Evolutionary conservation across 2,329 filamentous ascomycete genomes (phyloP).

Genomic region (Rhinocladiella similis): DNA sequence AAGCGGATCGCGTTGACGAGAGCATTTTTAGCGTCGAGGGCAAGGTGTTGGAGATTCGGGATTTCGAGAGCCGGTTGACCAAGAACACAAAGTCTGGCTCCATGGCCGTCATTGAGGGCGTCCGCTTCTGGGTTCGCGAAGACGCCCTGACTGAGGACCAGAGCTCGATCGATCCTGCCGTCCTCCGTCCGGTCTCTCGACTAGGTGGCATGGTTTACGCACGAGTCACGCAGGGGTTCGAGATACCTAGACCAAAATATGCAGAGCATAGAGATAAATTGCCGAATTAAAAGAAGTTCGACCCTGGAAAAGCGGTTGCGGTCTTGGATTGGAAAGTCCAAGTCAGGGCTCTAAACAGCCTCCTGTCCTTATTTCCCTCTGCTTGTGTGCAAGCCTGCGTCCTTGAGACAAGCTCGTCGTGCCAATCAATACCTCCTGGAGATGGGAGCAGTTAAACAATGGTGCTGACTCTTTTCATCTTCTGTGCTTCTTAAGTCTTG

Average conservation of each 20-base stretch:
- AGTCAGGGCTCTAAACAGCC: too few species aligned
- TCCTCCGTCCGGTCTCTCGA: conserved; percentile 70
- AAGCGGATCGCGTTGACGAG: conserved; percentile 72
- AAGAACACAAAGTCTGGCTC: conserved; percentile 72
- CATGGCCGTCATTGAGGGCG: conserved; percentile 76
- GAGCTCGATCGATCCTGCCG: conserved; percentile 66
- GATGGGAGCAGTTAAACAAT: too few species aligned
- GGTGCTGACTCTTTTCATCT: too few species aligned
- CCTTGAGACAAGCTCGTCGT: too few species aligned
- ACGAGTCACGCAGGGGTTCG: conserved; percentile 66
- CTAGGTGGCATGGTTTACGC: conserved; percentile 85
- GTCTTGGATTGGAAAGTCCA: too few species aligned
- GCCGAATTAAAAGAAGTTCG: too few species aligned
- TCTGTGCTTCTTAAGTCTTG: too few species aligned
- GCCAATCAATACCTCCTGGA: too few species aligned
- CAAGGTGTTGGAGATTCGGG: conserved; percentile 69
- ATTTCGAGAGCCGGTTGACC: conserved; percentile 60
- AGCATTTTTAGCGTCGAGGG: conserved; percentile 80
- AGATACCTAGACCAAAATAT: conserved; percentile 44
- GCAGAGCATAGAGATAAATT: too few species aligned
- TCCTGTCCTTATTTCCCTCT: too few species aligned
- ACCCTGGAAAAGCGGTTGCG: too few species aligned
- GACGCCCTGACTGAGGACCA: conserved; percentile 78
- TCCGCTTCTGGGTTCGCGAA: conserved; percentile 83
- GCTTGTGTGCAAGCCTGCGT: too few species aligned